These are phyloP conservation scores for Sclerotinia trifoliorum DNA, from an alignment of 2,329 filamentous ascomycete species.

Conservation along the genomic window DNA sequence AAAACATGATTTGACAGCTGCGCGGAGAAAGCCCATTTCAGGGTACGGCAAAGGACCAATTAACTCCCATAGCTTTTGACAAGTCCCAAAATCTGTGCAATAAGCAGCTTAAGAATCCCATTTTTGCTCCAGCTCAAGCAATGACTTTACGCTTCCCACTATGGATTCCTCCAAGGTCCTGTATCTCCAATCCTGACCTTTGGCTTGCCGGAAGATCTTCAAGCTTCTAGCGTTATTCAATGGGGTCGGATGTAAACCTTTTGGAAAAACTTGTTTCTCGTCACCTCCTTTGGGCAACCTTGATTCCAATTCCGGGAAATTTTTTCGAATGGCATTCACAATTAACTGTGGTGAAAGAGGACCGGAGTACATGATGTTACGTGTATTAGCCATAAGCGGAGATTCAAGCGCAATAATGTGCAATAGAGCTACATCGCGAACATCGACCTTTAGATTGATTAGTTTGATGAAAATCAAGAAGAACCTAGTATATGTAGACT, in stretches of 20 bases:
- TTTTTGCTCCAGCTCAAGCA: slow-evolving; percentile 35
- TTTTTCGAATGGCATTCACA: slow-evolving; percentile 51
- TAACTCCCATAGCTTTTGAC: not conserved
- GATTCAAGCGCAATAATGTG: slow-evolving; percentile 57
- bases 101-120: slow-evolving; percentile 11
- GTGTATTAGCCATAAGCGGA: slow-evolving; percentile 55
- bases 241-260: slow-evolving; percentile 31
- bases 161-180: slow-evolving; percentile 36
- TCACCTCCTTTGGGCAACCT: slow-evolving; percentile 46
- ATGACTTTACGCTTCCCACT: slow-evolving; percentile 33
- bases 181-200: slow-evolving; percentile 31
- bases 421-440: slow-evolving; percentile 58
- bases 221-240: slow-evolving; percentile 31
- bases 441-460: slow-evolving; percentile 41
- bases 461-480: not conserved
- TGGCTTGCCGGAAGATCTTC: slow-evolving; percentile 23
- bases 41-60: not conserved
- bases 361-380: slow-evolving; percentile 58
- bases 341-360: slow-evolving; percentile 59
- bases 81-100: not conserved
- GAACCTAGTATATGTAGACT: not conserved
- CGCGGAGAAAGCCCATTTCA: not conserved
- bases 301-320: slow-evolving; percentile 51
- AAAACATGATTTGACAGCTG: not conserved
- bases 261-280: slow-evolving; percentile 31